Conservation (phyloP, 2,329 filamentous ascomycete species). For the Huntiella abstrusa region DNA sequence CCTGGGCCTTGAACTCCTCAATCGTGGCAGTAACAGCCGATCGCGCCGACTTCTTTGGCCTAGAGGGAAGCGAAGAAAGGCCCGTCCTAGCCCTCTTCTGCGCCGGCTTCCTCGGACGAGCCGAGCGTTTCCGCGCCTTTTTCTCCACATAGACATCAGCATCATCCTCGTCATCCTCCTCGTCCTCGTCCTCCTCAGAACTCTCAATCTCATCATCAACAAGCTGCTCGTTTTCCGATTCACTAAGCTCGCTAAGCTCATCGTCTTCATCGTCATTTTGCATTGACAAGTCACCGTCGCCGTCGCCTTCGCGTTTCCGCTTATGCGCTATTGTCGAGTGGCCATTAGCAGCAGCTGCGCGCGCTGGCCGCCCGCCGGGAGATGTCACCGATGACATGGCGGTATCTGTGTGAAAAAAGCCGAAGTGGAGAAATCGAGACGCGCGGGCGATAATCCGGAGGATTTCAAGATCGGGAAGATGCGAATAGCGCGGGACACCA, state of each 20-base stretch:
- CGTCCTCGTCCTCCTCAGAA: background rate
- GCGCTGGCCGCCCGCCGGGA: too few relatives aligned
- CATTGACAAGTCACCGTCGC: slow-evolving; percentile 17
- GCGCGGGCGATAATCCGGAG: too few relatives aligned
- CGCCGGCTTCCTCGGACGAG: slow-evolving; percentile 34
- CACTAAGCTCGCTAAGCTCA: slow-evolving; percentile 17
- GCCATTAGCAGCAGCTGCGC: too few relatives aligned
- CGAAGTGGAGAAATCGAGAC: too few relatives aligned
- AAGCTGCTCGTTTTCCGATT: slow-evolving; percentile 24
- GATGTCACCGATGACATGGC: too few relatives aligned
- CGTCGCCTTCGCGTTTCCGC: slow-evolving; percentile 34
- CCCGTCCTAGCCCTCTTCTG: slow-evolving; percentile 42
- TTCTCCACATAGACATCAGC: slow-evolving; percentile 25
- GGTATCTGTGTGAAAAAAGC: too few relatives aligned
- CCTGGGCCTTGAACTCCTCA: slow-evolving; percentile 6
- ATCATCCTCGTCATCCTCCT: slow-evolving; percentile 21
- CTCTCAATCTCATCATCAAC: slow-evolving; percentile 18
- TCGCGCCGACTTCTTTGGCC: slow-evolving; percentile 36
- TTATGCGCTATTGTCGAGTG: slow-evolving; percentile 19
- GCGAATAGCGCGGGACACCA: too few relatives aligned
- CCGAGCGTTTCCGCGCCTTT: slow-evolving; percentile 20
- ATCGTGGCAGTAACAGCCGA: slow-evolving; percentile 23
- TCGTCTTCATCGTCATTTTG: slow-evolving; percentile 26
- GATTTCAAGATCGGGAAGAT: too few relatives aligned
- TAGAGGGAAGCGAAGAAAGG: slow-evolving; percentile 27